These are phyloP conservation scores for Omphalea diandra DNA, from an alignment of 441 rosid genomes.

Conservation along the genomic window DNA sequence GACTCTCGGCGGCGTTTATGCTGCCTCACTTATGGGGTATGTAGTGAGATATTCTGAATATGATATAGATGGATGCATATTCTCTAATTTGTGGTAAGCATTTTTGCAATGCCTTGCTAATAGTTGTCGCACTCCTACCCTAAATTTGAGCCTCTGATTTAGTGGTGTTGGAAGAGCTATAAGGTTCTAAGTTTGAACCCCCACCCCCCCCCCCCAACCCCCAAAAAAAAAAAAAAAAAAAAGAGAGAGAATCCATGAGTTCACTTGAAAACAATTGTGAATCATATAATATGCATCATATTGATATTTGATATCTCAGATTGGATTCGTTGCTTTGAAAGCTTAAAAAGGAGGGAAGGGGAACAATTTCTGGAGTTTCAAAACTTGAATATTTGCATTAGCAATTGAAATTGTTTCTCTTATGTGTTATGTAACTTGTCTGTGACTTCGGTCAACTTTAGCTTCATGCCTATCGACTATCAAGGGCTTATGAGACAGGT, in stretches of 20 bases:
- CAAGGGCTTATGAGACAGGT: background rate
- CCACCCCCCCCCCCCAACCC: too few relatives aligned
- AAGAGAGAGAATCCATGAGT: too few relatives aligned
- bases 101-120: background rate
- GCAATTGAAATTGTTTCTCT: background rate
- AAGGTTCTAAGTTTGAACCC: too few relatives aligned
- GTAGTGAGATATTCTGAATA: background rate
- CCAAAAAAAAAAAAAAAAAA: too few relatives aligned
- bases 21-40: background rate
- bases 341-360: background rate
- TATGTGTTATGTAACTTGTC: background rate
- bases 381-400: background rate
- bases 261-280: too few relatives aligned
- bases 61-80: background rate
- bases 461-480: background rate
- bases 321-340: background rate
- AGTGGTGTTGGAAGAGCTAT: too few relatives aligned
- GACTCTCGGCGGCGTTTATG: background rate
- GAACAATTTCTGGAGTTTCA: too few relatives aligned
- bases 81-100: background rate
- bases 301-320: background rate
- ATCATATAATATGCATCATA: background rate
- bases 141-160: too few relatives aligned
- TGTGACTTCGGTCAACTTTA: background rate
- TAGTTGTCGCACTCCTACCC: too few relatives aligned